A percentile compares a stretch with the other conserved stretches of the same genome.
phyloP scores from a whole-genome alignment of 129 eudicot species.

The Centella asiatica region DNA sequence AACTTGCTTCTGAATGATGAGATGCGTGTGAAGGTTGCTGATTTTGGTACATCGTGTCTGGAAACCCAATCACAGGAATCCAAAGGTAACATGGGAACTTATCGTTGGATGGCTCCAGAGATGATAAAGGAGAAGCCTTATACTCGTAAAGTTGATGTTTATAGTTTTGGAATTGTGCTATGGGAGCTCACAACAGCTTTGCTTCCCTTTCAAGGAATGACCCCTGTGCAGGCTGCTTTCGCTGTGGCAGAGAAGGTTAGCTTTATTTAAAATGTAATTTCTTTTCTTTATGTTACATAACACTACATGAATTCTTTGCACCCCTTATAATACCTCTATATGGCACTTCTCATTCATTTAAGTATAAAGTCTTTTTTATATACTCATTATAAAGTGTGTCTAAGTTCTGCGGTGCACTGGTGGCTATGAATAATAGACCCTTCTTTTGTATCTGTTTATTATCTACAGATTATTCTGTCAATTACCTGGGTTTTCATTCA shows the following conservation, averaged over 20 bases:
- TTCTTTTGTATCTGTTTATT: too few species aligned
- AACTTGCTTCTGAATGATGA: conserved; percentile 86
- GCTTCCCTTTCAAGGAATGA: conserved; percentile 98
- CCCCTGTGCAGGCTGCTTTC: conserved; percentile 98
- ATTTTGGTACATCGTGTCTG: conserved; percentile 90
- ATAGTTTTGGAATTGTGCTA: conserved; percentile 90
- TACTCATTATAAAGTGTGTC: too few species aligned
- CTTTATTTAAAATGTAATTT: not conserved
- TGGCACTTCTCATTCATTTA: too few species aligned
- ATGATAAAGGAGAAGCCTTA: conserved; percentile 91
- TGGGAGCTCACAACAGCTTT: conserved; percentile 97
- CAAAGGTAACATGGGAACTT: conserved; percentile 95
- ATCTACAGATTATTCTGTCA: too few species aligned
- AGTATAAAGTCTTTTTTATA: too few species aligned
- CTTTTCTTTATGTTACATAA: not conserved
- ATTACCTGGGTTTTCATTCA: too few species aligned
- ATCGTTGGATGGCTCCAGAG: conserved; percentile 99
- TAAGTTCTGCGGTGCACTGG: too few species aligned
- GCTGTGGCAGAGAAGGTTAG: conserved; percentile 93
- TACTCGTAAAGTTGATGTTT: conserved; percentile 89
- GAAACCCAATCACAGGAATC: conserved; percentile 84
- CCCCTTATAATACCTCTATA: too few species aligned
- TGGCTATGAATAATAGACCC: too few species aligned
- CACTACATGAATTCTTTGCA: not conserved
- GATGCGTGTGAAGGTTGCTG: conserved; percentile 95